Base-by-base conservation (phyloP, 129 eudicot genomes). In the Calendula officinalis region DNA sequence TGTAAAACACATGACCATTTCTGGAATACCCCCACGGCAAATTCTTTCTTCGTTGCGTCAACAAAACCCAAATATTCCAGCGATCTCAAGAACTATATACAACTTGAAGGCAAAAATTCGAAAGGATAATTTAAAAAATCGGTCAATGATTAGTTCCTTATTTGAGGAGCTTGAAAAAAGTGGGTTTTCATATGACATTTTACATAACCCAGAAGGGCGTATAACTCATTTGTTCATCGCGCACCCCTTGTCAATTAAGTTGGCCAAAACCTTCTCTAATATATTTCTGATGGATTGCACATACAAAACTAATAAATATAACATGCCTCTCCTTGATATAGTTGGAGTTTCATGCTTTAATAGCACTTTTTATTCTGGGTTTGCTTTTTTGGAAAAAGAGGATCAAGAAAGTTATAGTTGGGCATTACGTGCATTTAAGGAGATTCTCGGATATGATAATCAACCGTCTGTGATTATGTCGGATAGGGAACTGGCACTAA, bases 301-400 rank as follows among this genome's bases (percentile, higher is more conserved):
- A 22, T 22, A 22, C 30, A 22, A 22, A 22, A 22, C 30, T 22
- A 22, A 22, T 22, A 22, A 22, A 22, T 22, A 22, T 22, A 22
- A 22, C 30, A 22, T 22, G 30, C 30, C 30, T 22, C 30, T 22
- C 30, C 30, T 76, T 35, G 17, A 68, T 5, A 68, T 75, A 16
- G 38, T 75, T 33, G 80, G 71, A 0, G 48, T 62, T 17, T 27
- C 75, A 49, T 60, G 71, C n/a, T 75, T 75, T 17, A 68, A 75
- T 38, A 41, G 46, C 2, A 49, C 75, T 2, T 75, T 75, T 60
- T 75, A 27, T 38, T 41, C 40, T 2, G 41, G 60, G 41, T 15
- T 56, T 55, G 54, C 40, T 15, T 73, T 73, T 15, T 13, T 64
- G 15, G 50, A 17, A 3, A 70, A 48, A 38, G 77, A 71, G 7